phyloP scores from a whole-genome alignment of 495 filamentous ascomycete genomes.

The Friedmanniomyces simplex region DNA sequence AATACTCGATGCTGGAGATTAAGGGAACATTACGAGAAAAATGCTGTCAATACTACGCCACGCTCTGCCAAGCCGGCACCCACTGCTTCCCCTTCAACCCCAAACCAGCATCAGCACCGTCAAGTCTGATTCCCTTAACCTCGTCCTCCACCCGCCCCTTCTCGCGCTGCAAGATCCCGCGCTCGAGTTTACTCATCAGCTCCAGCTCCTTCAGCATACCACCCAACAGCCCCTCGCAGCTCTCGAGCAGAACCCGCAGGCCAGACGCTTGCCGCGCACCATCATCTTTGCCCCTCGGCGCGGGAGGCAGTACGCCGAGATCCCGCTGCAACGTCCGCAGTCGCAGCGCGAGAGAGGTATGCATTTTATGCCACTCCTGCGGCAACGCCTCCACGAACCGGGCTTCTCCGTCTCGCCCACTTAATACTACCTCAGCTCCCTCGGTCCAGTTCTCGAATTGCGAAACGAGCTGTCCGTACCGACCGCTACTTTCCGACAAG shows the following conservation, averaged over 20 bases:
- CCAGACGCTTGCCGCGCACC: background rate
- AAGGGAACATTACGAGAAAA: no score
- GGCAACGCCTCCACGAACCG: conserved; percentile 13
- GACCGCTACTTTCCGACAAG: conserved; percentile 5
- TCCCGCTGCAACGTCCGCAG: conserved; percentile 18
- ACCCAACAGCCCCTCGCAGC: conserved; percentile 1
- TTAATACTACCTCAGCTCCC: background rate
- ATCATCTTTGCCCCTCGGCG: background rate
- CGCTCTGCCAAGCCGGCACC: conserved; percentile 20
- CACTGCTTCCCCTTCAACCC: background rate
- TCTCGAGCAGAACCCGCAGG: background rate
- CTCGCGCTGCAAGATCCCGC: conserved; percentile 12
- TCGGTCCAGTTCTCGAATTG: conserved; percentile 18
- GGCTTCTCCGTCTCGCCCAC: background rate
- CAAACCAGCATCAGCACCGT: background rate
- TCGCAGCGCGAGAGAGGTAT: conserved; percentile 14
- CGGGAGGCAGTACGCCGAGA: conserved; percentile 10
- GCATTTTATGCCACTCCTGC: conserved; percentile 12
- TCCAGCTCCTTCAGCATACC: conserved; percentile 20
- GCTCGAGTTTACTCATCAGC: conserved; percentile 17
- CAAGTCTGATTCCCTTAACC: conserved; percentile 5
- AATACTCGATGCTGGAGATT: background rate
- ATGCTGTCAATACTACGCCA: background rate
- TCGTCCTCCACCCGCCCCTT: conserved; percentile 13
- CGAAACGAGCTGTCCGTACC: conserved; percentile 6